A percentile compares a stretch with the other conserved stretches of the same genome.
These are phyloP conservation scores for Podospora didyma DNA, from an alignment of 495 filamentous ascomycete genomes.

Conservation along the genomic window DNA sequence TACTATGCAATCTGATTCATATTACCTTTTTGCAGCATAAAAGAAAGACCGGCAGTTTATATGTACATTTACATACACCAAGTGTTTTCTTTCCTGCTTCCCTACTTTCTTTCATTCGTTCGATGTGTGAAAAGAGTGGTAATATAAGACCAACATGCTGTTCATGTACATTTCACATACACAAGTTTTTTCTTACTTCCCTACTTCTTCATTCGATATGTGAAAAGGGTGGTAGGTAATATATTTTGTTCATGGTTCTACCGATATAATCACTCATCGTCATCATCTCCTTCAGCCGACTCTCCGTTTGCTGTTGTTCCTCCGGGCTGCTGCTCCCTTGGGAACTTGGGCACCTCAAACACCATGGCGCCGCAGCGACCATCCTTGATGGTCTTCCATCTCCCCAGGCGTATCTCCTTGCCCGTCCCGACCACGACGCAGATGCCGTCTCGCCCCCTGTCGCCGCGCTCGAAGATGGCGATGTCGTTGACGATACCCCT, in stretches of 20 bases:
- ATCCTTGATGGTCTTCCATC: constrained; percentile 59
- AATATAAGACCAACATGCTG: no score
- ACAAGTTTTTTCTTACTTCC: neutral
- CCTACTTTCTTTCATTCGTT: no score
- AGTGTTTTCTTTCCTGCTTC: no score
- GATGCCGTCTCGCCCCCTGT: constrained; percentile 64
- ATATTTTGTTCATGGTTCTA: neutral
- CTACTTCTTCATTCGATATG: no score
- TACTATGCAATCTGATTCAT: no score
- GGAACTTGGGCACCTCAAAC: constrained; percentile 66
- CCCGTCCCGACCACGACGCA: constrained; percentile 79
- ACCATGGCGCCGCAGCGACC: constrained; percentile 76
- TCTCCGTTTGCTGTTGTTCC: constrained; percentile 12
- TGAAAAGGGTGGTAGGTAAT: no score
- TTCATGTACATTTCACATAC: constrained; percentile 2
- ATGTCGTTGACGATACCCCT: constrained; percentile 84
- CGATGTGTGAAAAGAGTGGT: no score
- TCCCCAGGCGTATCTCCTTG: constrained; percentile 78
- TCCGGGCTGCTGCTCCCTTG: constrained; percentile 9
- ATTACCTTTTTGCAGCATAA: no score
- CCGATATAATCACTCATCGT: constrained; percentile 1
- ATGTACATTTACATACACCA: no score
- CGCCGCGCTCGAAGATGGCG: constrained; percentile 73
- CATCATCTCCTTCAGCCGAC: constrained; percentile 12
- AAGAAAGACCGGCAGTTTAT: no score